These are phyloP conservation scores for Beauveria sp. DNA, from an alignment of 2,329 filamentous ascomycete genomes.

Conservation along the genomic window DNA sequence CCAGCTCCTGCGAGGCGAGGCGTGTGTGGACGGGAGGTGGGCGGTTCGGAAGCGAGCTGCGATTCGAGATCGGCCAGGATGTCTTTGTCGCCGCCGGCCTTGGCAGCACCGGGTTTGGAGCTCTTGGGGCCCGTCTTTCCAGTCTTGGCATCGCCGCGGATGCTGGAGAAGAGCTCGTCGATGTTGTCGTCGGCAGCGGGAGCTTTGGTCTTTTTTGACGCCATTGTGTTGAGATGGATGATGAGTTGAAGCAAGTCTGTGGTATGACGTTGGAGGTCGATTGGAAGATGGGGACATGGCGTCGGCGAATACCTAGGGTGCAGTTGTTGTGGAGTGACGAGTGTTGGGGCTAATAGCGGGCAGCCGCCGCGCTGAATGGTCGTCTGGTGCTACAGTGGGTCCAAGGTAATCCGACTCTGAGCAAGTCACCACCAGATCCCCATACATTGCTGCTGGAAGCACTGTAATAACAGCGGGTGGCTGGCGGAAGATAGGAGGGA, in stretches of 20 bases:
- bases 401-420: too few relatives aligned
- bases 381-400: neutral
- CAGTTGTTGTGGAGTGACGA: neutral
- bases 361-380: neutral
- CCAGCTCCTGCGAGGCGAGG: constrained; percentile 56
- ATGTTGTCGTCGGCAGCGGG: constrained; percentile 51
- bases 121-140: constrained; percentile 41
- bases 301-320: neutral
- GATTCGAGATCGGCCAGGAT: constrained; percentile 78
- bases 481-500: neutral
- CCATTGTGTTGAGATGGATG: constrained; percentile 34
- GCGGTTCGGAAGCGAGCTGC: constrained; percentile 61
- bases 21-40: constrained; percentile 72
- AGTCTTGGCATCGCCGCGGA: constrained; percentile 44
- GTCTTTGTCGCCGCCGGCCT: constrained; percentile 55
- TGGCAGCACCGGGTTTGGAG: constrained; percentile 40
- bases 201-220: constrained; percentile 52
- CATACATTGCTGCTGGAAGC: too few relatives aligned
- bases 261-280: constrained; percentile 5
- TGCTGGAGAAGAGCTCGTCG: constrained; percentile 57
- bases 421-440: too few relatives aligned
- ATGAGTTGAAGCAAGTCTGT: neutral
- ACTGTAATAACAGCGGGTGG: neutral
- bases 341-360: neutral
- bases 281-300: neutral